Percentiles rank a stretch among this genome's conserved stretches.
These are phyloP conservation scores for Prunus armeniaca DNA, from an alignment of 306 rosid species.

Conservation along the genomic window DNA sequence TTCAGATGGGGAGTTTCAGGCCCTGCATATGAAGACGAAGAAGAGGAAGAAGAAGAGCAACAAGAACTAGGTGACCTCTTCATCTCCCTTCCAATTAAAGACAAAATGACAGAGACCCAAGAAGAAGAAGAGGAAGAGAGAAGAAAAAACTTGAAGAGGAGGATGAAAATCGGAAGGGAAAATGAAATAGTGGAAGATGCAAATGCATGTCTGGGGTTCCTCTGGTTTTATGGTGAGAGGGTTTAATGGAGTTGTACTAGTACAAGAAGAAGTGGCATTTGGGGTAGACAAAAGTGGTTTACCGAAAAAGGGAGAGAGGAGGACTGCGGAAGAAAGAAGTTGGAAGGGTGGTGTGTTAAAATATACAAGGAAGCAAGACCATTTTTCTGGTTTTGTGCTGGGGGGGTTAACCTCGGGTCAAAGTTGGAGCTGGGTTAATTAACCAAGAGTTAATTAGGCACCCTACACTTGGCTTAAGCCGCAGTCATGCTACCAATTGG, in stretches of 20 bases:
- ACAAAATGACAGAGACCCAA: neutral
- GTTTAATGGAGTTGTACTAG: neutral
- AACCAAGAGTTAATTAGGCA: conserved; percentile 51
- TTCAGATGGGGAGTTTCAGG: conserved; percentile 5
- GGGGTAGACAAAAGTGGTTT: conserved; percentile 79
- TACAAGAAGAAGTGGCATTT: conserved; percentile 7
- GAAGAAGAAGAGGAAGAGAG: neutral
- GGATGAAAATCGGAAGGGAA: neutral
- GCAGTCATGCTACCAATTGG: conserved; percentile 89
- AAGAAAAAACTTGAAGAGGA: neutral
- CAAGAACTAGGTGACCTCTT: conserved; percentile 58
- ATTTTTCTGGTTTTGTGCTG: neutral
- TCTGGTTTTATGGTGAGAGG: neutral
- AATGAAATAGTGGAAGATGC: neutral
- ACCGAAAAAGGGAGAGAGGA: conserved; percentile 52
- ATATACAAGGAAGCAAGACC: neutral
- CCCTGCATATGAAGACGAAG: conserved; percentile 36
- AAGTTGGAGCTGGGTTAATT: conserved; percentile 27
- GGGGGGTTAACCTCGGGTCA: conserved; percentile 33
- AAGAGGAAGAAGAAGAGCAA: conserved; percentile 38
- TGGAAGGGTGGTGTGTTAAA: neutral
- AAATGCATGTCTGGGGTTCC: neutral
- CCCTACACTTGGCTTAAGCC: conserved; percentile 68
- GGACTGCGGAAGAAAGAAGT: neutral
- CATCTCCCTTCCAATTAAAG: conserved; percentile 33